A percentile compares a stretch with the other conserved stretches of the same genome.
phyloP scores from a whole-genome alignment of 306 rosid species.

The Dicorynia guianensis region DNA sequence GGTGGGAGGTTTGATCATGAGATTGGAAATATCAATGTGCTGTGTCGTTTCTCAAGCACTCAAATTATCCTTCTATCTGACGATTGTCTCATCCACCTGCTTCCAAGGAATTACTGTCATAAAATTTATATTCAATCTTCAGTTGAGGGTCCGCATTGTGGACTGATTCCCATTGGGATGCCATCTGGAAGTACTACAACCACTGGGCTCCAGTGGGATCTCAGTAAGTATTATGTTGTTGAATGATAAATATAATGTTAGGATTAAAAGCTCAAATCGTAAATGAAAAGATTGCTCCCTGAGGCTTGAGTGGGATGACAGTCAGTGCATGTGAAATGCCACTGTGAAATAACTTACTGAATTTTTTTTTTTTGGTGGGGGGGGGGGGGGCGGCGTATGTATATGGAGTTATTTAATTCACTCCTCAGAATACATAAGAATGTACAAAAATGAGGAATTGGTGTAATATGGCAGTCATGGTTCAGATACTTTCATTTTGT shows the following conservation, averaged over 20 bases:
- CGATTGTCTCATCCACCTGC: slow-evolving; percentile 85
- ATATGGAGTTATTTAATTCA: too few relatives aligned
- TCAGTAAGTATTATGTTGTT: slow-evolving; percentile 63
- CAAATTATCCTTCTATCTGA: slow-evolving; percentile 84
- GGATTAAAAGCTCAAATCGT: too few relatives aligned
- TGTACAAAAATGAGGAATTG: neutral
- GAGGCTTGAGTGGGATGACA: neutral
- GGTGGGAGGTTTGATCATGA: slow-evolving; percentile 99
- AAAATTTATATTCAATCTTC: slow-evolving; percentile 76
- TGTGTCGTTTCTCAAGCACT: slow-evolving; percentile 69
- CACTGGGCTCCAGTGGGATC: slow-evolving; percentile 91
- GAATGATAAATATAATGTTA: neutral
- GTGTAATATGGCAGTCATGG: slow-evolving; percentile 25
- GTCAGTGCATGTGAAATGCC: slow-evolving; percentile 4
- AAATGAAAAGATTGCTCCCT: neutral
- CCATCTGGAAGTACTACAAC: slow-evolving; percentile 89
- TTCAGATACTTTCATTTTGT: slow-evolving; percentile 5
- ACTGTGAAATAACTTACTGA: neutral
- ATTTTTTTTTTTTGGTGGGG: too few relatives aligned
- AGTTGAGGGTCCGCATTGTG: slow-evolving; percentile 93
- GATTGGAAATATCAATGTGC: slow-evolving; percentile 87
- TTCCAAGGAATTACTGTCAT: slow-evolving; percentile 71
- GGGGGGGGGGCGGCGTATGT: too few relatives aligned
- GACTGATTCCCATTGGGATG: slow-evolving; percentile 86
- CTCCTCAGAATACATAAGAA: slow-evolving; percentile 3